phyloP scores from a whole-genome alignment of 495 filamentous ascomycete species.

The Aspergillus sparsus region DNA sequence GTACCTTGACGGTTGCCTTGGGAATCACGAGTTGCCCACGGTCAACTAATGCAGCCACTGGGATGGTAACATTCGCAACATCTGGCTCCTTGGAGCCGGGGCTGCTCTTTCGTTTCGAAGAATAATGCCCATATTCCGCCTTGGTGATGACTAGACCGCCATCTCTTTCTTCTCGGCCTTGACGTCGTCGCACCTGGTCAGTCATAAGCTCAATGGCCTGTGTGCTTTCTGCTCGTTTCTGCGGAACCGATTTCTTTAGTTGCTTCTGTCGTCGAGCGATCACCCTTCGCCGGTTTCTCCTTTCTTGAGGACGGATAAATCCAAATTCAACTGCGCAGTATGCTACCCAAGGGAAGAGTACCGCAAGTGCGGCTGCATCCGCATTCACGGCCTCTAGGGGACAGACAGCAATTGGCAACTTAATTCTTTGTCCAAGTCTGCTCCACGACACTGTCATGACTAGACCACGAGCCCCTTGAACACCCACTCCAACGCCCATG shows the following conservation, averaged over 20 bases:
- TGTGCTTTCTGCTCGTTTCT: constrained; percentile 49
- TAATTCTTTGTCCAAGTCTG: constrained; percentile 45
- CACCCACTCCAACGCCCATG: constrained; percentile 43
- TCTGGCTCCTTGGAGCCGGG: constrained; percentile 29
- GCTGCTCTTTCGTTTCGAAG: constrained; percentile 28
- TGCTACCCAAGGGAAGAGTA: constrained; percentile 49
- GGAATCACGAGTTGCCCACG: constrained; percentile 49
- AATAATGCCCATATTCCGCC: constrained; percentile 47
- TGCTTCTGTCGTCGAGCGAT: constrained; percentile 41
- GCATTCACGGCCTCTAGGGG: constrained; percentile 38
- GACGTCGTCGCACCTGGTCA: constrained; percentile 50
- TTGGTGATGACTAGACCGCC: constrained; percentile 43
- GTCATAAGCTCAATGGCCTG: constrained; percentile 55
- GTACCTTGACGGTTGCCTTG: constrained; percentile 42
- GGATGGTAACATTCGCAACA: constrained; percentile 49
- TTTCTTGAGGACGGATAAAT: constrained; percentile 44
- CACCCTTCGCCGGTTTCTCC: constrained; percentile 36
- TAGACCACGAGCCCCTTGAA: constrained; percentile 36
- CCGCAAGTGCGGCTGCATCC: constrained; percentile 40
- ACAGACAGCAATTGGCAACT: constrained; percentile 43
- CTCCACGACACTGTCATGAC: constrained; percentile 44
- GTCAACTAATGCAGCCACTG: constrained; percentile 50
- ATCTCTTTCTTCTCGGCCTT: constrained; percentile 40
- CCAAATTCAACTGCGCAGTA: constrained; percentile 54
- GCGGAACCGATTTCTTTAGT: constrained; percentile 43